Base-by-base conservation (phyloP, 176 grass and related monocot species). In the Bothriochloa decipiens region DNA sequence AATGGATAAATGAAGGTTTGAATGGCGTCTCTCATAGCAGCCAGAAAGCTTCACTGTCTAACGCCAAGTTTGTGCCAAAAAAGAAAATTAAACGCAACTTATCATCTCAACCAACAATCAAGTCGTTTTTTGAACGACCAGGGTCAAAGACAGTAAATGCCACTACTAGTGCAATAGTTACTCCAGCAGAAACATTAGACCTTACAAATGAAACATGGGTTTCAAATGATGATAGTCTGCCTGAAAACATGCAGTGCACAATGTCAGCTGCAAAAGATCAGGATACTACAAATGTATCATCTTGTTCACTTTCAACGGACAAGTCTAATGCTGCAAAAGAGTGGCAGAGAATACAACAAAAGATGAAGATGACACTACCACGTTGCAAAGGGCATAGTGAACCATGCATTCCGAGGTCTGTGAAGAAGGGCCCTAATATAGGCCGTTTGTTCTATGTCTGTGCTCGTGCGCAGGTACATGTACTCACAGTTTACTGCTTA, bases 361-460 rank as follows among this genome's bases (percentile, higher is more conserved):
- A 87, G 85, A 98, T 98, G 96, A 94, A 98, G 80, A 95, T 83
- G 89, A 98, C 89, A 36, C 78, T 94, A 55, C 93, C 96, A 68
- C 84, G 90, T 60, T 98, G 96, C 85, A 98, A 94, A 90, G 93
- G 96, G 25, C 96, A 98, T 89, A 71, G 70, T 83, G 96, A 98
- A 92, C 96, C 96, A 84, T 98, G 93, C 83, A 92, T 98, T 65
- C 83, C 96, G 32, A 98, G 96, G 76, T 94, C 91, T 68, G 96
- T 98, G 47, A 98, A 95, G 88, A 98, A 98, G 83, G 96, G 96
- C 13, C 72, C 89, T 43, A 94, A 98, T 86, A 90, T 83, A 20
- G 96, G 96, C 46, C 89, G 91, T 41, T 86, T 89, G 49, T 98
- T 98, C 89, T 95, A 98, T 92, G 96, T 98, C 32, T 98, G 96